A percentile compares a stretch with the other conserved stretches of the same genome.
phyloP scores from a whole-genome alignment of 2,329 filamentous ascomycete genomes.

The Penicillium sp. region DNA sequence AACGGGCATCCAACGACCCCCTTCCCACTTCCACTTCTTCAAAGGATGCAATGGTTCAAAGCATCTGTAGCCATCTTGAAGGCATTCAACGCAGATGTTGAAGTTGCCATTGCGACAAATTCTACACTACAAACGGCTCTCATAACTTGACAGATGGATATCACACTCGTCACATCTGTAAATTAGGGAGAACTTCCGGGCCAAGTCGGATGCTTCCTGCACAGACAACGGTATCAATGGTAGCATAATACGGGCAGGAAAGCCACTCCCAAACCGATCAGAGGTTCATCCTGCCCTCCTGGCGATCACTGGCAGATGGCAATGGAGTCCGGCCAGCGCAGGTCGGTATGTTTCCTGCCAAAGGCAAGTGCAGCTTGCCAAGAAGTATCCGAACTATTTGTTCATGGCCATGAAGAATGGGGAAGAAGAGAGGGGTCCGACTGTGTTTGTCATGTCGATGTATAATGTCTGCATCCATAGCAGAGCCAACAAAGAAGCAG shows the following conservation, averaged over 20 bases:
- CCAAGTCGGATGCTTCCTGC: no score
- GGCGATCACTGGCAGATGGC: background rate
- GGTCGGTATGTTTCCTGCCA: background rate
- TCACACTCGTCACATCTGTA: no score
- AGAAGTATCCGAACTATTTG: background rate
- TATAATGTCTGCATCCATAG: background rate
- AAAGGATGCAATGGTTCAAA: background rate
- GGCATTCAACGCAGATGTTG: background rate
- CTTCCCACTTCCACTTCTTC: background rate
- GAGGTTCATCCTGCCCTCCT: background rate
- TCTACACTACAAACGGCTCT: no score
- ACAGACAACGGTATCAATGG: no score
- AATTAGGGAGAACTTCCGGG: no score
- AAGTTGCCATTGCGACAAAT: background rate
- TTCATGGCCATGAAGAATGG: constrained; percentile 3
- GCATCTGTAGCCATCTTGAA: background rate
- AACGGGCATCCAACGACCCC: background rate
- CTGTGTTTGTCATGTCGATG: constrained; percentile 1
- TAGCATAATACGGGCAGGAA: background rate
- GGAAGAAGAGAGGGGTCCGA: constrained; percentile 8
- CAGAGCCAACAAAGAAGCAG: background rate
- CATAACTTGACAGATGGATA: no score
- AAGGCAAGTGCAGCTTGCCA: background rate
- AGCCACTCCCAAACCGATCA: background rate
- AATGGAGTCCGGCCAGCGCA: background rate